These are phyloP conservation scores for Articulospora tetracladia DNA, from an alignment of 495 filamentous ascomycete species.

Conservation along the genomic window DNA sequence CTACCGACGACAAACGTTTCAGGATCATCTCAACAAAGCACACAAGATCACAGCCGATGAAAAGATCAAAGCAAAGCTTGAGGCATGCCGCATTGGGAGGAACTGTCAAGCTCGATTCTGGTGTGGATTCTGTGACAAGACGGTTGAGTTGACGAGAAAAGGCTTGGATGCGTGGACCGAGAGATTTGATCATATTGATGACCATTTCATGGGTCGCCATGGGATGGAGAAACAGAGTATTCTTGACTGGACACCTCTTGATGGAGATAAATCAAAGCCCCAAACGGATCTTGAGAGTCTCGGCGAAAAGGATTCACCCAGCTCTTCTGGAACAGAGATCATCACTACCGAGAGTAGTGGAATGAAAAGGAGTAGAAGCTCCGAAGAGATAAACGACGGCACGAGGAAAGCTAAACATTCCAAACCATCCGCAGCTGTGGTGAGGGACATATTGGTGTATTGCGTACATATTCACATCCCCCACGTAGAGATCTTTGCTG, in stretches of 20 bases:
- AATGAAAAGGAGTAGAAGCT: background rate
- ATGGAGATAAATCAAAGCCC: conserved; percentile 10
- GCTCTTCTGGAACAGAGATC: background rate
- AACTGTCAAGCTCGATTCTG: conserved; percentile 72
- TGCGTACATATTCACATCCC: too few relatives aligned
- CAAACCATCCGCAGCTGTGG: background rate
- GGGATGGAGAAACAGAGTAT: conserved; percentile 16
- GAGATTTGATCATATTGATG: conserved; percentile 82
- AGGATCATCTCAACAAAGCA: conserved; percentile 51
- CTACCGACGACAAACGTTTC: conserved; percentile 58
- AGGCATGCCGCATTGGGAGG: conserved; percentile 57
- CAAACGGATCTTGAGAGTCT: background rate
- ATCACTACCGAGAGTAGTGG: background rate
- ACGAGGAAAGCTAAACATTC: background rate
- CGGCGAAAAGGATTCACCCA: background rate
- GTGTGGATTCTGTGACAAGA: conserved; percentile 77
- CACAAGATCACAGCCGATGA: conserved; percentile 39
- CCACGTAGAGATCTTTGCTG: too few relatives aligned
- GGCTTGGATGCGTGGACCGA: conserved; percentile 65
- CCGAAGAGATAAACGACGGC: background rate
- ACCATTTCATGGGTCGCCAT: conserved; percentile 55
- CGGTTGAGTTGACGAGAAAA: conserved; percentile 52
- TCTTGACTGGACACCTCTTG: conserved; percentile 12
- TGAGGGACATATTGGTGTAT: background rate
- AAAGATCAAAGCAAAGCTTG: conserved; percentile 33